phyloP scores from a whole-genome alignment of 176 grass and related monocot species.

The Typha latifolia region DNA sequence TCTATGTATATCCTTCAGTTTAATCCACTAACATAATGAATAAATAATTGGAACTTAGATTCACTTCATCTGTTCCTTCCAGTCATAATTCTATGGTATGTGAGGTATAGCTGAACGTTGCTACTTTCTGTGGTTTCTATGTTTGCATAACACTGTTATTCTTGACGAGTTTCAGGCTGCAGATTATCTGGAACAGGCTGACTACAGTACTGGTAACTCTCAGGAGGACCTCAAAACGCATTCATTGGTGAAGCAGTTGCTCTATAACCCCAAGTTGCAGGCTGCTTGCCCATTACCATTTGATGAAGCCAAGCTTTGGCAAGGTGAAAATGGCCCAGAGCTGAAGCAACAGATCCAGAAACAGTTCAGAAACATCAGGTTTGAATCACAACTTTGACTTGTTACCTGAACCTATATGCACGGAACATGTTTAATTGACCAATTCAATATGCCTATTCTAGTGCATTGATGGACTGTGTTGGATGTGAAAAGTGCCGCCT shows the following conservation, averaged over 20 bases:
- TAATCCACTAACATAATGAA: too few species aligned
- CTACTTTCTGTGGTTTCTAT: not conserved
- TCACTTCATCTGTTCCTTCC: too few species aligned
- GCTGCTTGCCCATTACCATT: conserved; percentile 72
- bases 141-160: not conserved
- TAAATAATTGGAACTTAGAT: too few species aligned
- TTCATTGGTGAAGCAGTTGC: conserved; percentile 61
- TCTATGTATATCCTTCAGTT: too few species aligned
- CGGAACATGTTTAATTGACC: not conserved
- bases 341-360: conserved; percentile 72
- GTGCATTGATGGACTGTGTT: conserved; percentile 91
- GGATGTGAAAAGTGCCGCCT: conserved; percentile 95
- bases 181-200: conserved; percentile 91
- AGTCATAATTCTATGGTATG: too few species aligned
- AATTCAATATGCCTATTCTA: conserved; percentile 8
- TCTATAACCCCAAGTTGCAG: conserved; percentile 66
- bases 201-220: conserved; percentile 77
- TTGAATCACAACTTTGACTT: conserved; percentile 7
- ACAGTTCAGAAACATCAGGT: conserved; percentile 97
- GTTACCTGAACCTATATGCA: not conserved
- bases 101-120: not conserved
- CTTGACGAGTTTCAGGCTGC: conserved; percentile 45
- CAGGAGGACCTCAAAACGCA: conserved; percentile 73
- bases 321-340: conserved; percentile 88
- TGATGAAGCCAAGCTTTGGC: conserved; percentile 87